Conservation (phyloP, 805 yeast species). For the Ogataea paradorogensis region DNA sequence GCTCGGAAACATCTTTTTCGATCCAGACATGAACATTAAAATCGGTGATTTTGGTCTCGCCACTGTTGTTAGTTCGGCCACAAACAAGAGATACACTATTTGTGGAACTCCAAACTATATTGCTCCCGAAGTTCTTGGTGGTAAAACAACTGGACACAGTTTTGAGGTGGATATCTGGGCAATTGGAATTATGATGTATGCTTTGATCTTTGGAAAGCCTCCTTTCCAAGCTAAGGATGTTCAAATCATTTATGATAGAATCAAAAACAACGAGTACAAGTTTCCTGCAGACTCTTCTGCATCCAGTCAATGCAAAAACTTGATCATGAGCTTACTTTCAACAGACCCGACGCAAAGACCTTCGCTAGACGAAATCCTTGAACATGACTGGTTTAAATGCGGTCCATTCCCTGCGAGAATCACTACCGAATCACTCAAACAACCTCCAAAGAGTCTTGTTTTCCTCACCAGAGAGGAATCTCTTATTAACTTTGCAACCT, state of each 20-base stretch:
- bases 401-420: constrained; percentile 78
- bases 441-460: constrained; percentile 56
- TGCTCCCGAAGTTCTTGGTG: constrained; percentile 95
- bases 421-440: constrained; percentile 58
- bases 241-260: constrained; percentile 86
- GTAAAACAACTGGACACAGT: constrained; percentile 84
- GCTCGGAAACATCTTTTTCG: constrained; percentile 93
- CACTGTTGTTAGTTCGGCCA: constrained; percentile 70
- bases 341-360: constrained; percentile 84
- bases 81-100: constrained; percentile 83
- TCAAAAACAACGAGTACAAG: constrained; percentile 72
- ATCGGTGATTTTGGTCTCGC: constrained; percentile 98
- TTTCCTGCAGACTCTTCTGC: constrained; percentile 65
- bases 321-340: constrained; percentile 71
- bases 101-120: constrained; percentile 99
- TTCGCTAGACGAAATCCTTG: constrained; percentile 69
- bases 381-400: constrained; percentile 75
- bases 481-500: constrained; percentile 59
- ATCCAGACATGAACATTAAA: constrained; percentile 88
- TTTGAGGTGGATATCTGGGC: constrained; percentile 98
- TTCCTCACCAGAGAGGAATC: constrained; percentile 60
- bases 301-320: constrained; percentile 66
- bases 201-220: constrained; percentile 89
- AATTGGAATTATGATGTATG: constrained; percentile 93
- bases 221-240: constrained; percentile 98